Evolutionary conservation across 805 yeast species (phyloP).

Genomic region (Wickerhamiella sorbophila): DNA sequence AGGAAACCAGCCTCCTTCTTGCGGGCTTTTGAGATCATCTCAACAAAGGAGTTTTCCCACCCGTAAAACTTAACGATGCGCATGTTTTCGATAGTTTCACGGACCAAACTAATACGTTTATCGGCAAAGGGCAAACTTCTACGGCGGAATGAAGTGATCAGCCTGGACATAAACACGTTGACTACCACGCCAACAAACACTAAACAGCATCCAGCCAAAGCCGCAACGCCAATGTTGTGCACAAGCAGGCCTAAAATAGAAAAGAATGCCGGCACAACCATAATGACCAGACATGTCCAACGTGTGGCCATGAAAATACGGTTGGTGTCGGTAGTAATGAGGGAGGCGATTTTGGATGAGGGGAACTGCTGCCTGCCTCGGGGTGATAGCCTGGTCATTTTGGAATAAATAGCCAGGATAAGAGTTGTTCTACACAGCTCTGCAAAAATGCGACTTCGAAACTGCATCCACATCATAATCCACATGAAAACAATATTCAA

Average conservation of each 20-base stretch:
- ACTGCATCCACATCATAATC: background rate
- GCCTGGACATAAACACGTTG: constrained; percentile 36
- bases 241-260: constrained; percentile 50
- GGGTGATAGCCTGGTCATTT: constrained; percentile 48
- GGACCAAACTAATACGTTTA: constrained; percentile 55
- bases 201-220: constrained; percentile 57
- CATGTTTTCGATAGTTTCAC: constrained; percentile 65
- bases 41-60: constrained; percentile 74
- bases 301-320: constrained; percentile 45
- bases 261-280: constrained; percentile 14
- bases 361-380: constrained; percentile 47
- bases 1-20: constrained; percentile 46
- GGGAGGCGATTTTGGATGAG: constrained; percentile 55
- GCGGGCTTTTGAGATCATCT: constrained; percentile 42
- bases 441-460: constrained; percentile 47
- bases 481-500: background rate
- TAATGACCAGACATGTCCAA: constrained; percentile 14
- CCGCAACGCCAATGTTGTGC: constrained; percentile 55
- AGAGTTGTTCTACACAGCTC: constrained; percentile 47
- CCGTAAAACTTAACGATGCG: constrained; percentile 77
- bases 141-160: constrained; percentile 41
- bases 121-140: constrained; percentile 57
- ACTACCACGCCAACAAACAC: constrained; percentile 24
- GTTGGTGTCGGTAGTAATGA: constrained; percentile 69
- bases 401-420: constrained; percentile 54